Percentiles rank a stretch among this genome's conserved stretches.
Evolutionary conservation across 345 rosid genomes (phyloP).

Genomic region (Arabidopsis suecica): DNA sequence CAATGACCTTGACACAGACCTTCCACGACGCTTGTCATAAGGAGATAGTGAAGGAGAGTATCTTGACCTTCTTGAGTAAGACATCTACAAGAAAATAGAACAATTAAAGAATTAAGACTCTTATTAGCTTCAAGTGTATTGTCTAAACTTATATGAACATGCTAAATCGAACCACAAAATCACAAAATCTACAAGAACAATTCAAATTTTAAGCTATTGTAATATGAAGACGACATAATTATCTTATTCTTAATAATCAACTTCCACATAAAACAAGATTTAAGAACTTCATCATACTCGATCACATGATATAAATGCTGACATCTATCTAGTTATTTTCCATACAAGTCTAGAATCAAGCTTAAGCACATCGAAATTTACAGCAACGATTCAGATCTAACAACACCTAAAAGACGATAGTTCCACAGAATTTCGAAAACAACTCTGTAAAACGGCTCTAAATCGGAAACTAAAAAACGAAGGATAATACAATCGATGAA

Average conservation of each 20-base stretch:
- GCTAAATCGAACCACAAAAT: background rate
- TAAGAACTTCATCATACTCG: background rate
- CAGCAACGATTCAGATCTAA: conserved; percentile 20
- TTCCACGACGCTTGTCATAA: conserved; percentile 42
- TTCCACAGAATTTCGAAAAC: background rate
- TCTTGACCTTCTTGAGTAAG: conserved; percentile 72
- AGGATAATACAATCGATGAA: background rate
- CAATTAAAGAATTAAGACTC: background rate
- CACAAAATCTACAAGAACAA: background rate
- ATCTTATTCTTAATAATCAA: no score
- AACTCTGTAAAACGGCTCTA: background rate
- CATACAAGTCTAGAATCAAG: background rate
- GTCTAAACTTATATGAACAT: conserved; percentile 1
- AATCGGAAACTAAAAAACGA: background rate
- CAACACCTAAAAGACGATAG: conserved; percentile 13
- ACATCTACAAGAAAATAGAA: conserved; percentile 57
- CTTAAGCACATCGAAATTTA: background rate
- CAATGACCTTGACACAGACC: conserved; percentile 63
- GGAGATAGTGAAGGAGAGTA: conserved; percentile 72
- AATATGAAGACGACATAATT: background rate
- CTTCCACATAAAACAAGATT: background rate
- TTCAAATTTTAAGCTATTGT: background rate
- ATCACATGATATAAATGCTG: background rate
- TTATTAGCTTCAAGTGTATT: background rate
- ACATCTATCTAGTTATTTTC: background rate